phyloP scores from a whole-genome alignment of 306 rosid genomes.

The Fragaria iinumae region DNA sequence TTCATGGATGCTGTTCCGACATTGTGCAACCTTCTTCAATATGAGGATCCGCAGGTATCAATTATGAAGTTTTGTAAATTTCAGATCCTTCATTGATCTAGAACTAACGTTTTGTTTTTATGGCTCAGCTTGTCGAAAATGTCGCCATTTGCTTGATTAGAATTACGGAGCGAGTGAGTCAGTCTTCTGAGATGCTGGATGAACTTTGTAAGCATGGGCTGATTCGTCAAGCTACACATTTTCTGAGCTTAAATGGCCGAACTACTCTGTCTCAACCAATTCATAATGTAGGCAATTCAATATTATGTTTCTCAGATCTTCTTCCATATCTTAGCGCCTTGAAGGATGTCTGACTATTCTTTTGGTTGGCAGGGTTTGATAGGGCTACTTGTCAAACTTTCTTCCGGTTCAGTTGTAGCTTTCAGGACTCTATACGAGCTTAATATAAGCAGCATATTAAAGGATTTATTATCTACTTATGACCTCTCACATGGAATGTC shows the following conservation, averaged over 20 bases:
- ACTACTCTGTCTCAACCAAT: conserved; percentile 57
- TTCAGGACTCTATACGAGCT: conserved; percentile 76
- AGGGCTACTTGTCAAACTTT: conserved; percentile 75
- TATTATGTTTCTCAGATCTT: conserved; percentile 14
- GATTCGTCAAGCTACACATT: conserved; percentile 66
- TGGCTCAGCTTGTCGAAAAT: conserved; percentile 80
- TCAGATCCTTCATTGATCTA: conserved; percentile 22
- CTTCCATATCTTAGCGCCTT: conserved; percentile 23
- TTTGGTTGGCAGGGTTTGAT: conserved; percentile 74
- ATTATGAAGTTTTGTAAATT: conserved; percentile 15
- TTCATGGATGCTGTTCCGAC: conserved; percentile 94
- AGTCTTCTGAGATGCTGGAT: conserved; percentile 76
- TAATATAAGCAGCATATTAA: conserved; percentile 66
- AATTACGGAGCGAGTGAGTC: conserved; percentile 64
- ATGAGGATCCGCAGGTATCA: conserved; percentile 87
- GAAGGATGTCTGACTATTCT: conserved; percentile 26
- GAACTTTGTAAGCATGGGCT: conserved; percentile 79
- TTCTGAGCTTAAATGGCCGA: conserved; percentile 62
- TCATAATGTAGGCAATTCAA: conserved; percentile 54
- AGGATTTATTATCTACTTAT: conserved; percentile 62
- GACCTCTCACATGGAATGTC: conserved; percentile 70
- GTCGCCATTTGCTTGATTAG: conserved; percentile 80
- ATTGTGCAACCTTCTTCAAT: conserved; percentile 89
- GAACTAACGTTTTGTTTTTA: conserved; percentile 16
- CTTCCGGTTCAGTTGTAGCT: conserved; percentile 80